These are phyloP conservation scores for Tulasnella sp. DNA, from an alignment of 768 basidiomycete species.

Conservation along the genomic window DNA sequence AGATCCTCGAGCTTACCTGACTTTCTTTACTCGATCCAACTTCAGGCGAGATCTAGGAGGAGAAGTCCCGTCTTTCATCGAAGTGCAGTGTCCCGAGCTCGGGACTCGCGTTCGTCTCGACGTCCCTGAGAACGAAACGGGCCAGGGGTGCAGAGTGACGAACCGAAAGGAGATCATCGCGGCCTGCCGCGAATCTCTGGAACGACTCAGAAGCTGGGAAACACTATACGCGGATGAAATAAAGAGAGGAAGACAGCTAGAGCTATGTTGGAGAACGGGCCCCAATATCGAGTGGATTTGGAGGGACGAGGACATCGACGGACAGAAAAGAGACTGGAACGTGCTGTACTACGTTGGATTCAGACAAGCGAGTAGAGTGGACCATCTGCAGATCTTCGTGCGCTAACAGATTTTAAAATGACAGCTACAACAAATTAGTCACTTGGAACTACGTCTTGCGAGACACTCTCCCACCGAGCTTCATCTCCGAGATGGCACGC, in stretches of 20 bases:
- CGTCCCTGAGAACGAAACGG: constrained; percentile 41
- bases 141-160: constrained; percentile 40
- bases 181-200: constrained; percentile 47
- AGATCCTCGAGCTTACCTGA: background rate
- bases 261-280: constrained; percentile 67
- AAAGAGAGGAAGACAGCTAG: constrained; percentile 44
- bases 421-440: constrained; percentile 17
- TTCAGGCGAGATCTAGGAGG: constrained; percentile 66
- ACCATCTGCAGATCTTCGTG: constrained; percentile 1
- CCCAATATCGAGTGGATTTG: constrained; percentile 81
- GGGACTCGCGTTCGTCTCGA: constrained; percentile 60
- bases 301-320: constrained; percentile 54
- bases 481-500: constrained; percentile 35
- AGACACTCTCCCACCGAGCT: constrained; percentile 46
- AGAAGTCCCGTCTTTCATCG: constrained; percentile 51
- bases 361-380: constrained; percentile 42
- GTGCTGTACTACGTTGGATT: constrained; percentile 67
- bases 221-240: constrained; percentile 44
- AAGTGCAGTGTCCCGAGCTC: constrained; percentile 57
- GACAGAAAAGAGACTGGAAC: constrained; percentile 52
- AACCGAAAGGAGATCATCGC: constrained; percentile 49
- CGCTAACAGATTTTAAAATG: background rate
- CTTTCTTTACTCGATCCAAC: background rate
- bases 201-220: constrained; percentile 48
- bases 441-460: constrained; percentile 63